Percentiles rank a stretch among this genome's conserved stretches.
Conservation (phyloP, 306 rosid genomes). For the Fagus sylvatica region DNA sequence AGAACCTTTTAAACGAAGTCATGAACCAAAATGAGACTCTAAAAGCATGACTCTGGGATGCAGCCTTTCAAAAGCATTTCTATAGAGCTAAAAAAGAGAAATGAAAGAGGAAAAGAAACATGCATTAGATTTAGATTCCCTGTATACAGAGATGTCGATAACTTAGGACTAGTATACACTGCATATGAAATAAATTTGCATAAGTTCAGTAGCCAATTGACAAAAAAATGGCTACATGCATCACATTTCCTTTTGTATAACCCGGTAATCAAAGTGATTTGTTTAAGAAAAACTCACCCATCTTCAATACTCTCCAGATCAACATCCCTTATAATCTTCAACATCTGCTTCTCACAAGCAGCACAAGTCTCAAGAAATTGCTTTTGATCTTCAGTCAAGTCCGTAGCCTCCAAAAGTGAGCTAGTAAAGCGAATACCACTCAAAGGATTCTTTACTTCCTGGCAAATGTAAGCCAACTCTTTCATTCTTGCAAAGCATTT, state of each 20-base stretch:
- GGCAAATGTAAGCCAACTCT: constrained; percentile 91
- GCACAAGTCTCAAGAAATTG: constrained; percentile 89
- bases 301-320: constrained; percentile 76
- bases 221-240: constrained; percentile 5
- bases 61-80: neutral
- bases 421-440: constrained; percentile 89
- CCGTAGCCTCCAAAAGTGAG: constrained; percentile 93
- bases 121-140: neutral
- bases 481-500: constrained; percentile 76
- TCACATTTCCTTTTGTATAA: neutral
- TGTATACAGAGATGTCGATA: neutral
- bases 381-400: constrained; percentile 82
- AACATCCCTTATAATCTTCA: constrained; percentile 69
- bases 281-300: constrained; percentile 62
- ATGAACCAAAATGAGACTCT: constrained; percentile 1
- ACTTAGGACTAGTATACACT: constrained; percentile 14
- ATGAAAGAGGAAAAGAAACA: neutral
- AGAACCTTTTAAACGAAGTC: neutral
- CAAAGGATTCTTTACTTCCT: constrained; percentile 87
- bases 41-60: neutral
- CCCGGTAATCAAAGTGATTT: neutral
- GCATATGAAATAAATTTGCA: neutral
- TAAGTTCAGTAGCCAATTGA: neutral
- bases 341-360: constrained; percentile 96
- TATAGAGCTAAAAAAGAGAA: neutral